Conservation (phyloP, 176 grass and related monocot species). For the Oropetium thomaeum region DNA sequence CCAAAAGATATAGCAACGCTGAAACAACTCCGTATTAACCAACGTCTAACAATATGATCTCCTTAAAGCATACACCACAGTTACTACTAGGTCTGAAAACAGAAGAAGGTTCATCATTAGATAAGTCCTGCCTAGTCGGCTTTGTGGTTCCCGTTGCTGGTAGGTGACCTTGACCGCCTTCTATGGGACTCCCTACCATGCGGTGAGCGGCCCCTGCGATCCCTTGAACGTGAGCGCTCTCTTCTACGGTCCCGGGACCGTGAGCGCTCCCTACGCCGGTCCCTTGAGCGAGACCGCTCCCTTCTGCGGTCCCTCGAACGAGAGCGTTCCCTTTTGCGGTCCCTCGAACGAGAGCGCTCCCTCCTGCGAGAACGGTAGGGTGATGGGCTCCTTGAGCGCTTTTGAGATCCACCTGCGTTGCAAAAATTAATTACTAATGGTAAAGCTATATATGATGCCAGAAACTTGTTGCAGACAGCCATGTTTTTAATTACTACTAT, state of each 20-base stretch:
- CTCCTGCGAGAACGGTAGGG: conserved; percentile 33
- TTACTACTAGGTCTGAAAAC: neutral
- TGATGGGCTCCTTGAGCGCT: conserved; percentile 32
- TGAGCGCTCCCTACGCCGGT: conserved; percentile 29
- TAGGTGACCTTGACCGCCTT: conserved; percentile 50
- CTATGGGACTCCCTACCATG: conserved; percentile 38
- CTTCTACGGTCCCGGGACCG: conserved; percentile 29
- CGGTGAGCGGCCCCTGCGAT: conserved; percentile 28
- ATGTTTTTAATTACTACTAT: neutral
- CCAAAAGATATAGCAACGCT: neutral
- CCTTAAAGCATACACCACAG: neutral
- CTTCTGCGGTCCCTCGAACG: conserved; percentile 18
- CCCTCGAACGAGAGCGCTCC: conserved; percentile 27
- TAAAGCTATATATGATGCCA: neutral
- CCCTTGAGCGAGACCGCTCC: conserved; percentile 32
- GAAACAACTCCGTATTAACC: conserved; percentile 16
- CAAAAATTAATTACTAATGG: neutral
- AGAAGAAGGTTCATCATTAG: neutral
- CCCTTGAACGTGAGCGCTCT: conserved; percentile 32
- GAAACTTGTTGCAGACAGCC: neutral
- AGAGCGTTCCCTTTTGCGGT: conserved; percentile 25
- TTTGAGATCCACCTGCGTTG: conserved; percentile 41
- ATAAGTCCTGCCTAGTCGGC: conserved; percentile 18
- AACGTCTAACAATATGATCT: too few relatives aligned
- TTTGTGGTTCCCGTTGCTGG: conserved; percentile 33